Evolutionary conservation across 257 asterid genomes (phyloP).

Genomic region (Solanum appendiculatum): DNA sequence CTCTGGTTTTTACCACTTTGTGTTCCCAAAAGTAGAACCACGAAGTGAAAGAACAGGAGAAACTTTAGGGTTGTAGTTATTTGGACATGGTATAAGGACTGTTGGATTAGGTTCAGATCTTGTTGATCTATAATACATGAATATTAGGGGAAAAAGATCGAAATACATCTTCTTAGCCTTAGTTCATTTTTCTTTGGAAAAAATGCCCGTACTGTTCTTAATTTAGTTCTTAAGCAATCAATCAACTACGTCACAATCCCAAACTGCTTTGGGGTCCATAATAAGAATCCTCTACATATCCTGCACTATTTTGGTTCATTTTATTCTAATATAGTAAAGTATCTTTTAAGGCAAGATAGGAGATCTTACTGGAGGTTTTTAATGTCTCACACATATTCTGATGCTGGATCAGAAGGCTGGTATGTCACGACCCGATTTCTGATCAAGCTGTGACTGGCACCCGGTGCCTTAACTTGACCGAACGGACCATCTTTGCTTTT

Average conservation of each 20-base stretch:
- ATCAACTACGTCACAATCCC: not conserved
- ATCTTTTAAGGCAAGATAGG: not conserved
- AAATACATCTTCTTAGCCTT: not conserved
- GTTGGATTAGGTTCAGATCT: not conserved
- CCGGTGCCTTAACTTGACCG: no score
- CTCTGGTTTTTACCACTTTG: not conserved
- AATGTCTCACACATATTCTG: not conserved
- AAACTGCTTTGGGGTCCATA: not conserved
- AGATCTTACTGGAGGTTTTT: not conserved
- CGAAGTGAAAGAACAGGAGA: not conserved
- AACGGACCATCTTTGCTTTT: no score
- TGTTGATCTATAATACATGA: not conserved
- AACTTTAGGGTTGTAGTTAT: not conserved
- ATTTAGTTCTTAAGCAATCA: not conserved
- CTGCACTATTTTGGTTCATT: not conserved
- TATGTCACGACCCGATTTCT: no score
- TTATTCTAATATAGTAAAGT: not conserved
- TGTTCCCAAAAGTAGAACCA: not conserved
- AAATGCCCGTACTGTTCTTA: not conserved
- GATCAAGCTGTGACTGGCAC: no score
- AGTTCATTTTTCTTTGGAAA: not conserved
- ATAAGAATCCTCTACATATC: not conserved
- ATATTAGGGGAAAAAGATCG: not conserved
- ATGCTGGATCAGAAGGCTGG: not conserved
- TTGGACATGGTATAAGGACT: not conserved